Percentiles rank a stretch among this genome's conserved stretches.
phyloP scores from a whole-genome alignment of 78 protist genomes.

The Trichosphaerium sp. region DNA sequence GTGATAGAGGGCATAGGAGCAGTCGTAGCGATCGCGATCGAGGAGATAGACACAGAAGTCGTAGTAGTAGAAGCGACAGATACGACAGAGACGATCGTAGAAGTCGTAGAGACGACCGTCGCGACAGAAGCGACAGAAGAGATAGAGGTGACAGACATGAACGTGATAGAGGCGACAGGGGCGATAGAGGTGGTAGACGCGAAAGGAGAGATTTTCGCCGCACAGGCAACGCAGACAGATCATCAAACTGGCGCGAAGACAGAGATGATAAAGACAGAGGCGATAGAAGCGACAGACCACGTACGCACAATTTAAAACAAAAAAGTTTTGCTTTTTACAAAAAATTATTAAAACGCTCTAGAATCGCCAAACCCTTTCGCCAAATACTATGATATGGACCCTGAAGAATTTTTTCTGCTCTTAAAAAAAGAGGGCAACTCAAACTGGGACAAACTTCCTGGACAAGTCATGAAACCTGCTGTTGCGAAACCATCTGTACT shows the following conservation, averaged over 20 bases:
- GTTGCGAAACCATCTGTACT: not conserved
- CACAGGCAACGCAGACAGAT: not conserved
- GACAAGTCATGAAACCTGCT: not conserved
- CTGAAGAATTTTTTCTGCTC: not conserved
- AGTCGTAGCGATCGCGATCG: not conserved
- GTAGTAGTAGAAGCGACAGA: not conserved
- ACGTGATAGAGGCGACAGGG: not conserved
- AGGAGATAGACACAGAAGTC: not conserved
- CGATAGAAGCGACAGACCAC: conserved; percentile 12
- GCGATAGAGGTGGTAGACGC: conserved; percentile 5
- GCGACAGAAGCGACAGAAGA: not conserved
- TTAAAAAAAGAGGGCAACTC: not conserved
- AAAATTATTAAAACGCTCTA: conserved; percentile 7
- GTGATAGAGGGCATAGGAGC: not conserved
- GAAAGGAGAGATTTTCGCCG: conserved; percentile 4
- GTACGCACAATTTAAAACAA: not conserved
- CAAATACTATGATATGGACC: not conserved
- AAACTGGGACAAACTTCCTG: not conserved
- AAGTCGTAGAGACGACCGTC: too few species aligned
- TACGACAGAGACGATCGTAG: conserved; percentile 8
- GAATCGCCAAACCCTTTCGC: not conserved
- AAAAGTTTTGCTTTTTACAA: not conserved
- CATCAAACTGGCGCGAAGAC: not conserved
- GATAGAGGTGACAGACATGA: conserved; percentile 7
- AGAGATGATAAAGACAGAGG: not conserved